Conservation (phyloP, 768 basidiomycete genomes). For the Termitomyces sp. region DNA sequence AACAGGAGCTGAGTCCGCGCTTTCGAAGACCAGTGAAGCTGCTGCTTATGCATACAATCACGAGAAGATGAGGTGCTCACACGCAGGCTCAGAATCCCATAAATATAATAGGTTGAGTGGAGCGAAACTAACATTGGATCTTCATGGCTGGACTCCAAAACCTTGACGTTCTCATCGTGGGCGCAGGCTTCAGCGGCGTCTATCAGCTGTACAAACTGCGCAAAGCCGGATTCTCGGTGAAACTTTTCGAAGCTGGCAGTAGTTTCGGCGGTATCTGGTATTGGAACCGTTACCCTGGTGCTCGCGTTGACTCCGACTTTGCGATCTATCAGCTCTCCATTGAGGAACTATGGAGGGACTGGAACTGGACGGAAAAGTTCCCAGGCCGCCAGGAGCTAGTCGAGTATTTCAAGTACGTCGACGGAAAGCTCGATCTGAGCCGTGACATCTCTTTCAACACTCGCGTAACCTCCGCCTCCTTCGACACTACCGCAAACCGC, state of each 20-base stretch:
- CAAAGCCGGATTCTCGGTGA: slow-evolving; percentile 18
- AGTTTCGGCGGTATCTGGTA: slow-evolving; percentile 25
- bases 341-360: slow-evolving; percentile 25
- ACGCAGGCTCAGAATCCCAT: not conserved
- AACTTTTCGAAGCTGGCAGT: slow-evolving; percentile 20
- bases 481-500: slow-evolving; percentile 15
- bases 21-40: not conserved
- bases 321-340: slow-evolving; percentile 23
- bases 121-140: not conserved
- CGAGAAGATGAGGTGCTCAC: not conserved
- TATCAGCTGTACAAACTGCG: slow-evolving; percentile 19
- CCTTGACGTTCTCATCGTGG: slow-evolving; percentile 23
- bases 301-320: slow-evolving; percentile 24
- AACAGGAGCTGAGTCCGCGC: not conserved
- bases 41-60: not conserved
- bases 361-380: slow-evolving; percentile 19
- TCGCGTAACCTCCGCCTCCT: slow-evolving; percentile 20
- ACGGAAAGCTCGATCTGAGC: slow-evolving; percentile 21
- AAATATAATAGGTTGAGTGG: not conserved
- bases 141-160: not conserved
- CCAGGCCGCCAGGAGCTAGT: slow-evolving; percentile 19
- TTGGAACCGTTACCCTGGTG: slow-evolving; percentile 27
- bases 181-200: slow-evolving; percentile 24
- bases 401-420: slow-evolving; percentile 22
- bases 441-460: slow-evolving; percentile 23